Evolutionary conservation across 176 grass and related monocot species (phyloP), one percentile per base, ranked within the genome.

Genomic region (Microstegium vimineum): DNA sequence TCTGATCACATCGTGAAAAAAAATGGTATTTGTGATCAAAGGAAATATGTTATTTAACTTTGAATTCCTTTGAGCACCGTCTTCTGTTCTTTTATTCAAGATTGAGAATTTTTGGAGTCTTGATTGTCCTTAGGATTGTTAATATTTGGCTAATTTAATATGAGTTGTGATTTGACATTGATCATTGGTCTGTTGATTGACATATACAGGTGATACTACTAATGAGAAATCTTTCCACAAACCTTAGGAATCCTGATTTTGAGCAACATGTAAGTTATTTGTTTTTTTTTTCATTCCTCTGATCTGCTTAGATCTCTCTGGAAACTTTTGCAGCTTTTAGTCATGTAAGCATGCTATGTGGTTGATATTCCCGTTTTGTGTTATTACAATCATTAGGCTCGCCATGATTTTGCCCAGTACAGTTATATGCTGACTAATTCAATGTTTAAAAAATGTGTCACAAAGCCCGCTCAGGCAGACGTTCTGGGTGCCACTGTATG

Each of bases 221-320:
- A 31, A 99, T 99, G 97, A 87, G 77, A 82, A 99, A 99, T 82
- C 76, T 99, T 76, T 90, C 97, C 1, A 73, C 86, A 62, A 99
- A 99, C 79, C 86, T 99, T 69, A 94, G 80, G 28, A 96, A 83
- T 79, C 93, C 97, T 37, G 85, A 92, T 34, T 96, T 99, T 69
- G 91, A 96, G 71, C 42, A 88, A 63, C 91, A 99, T 86, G 97
- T 99, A 93, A 87, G 91, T 68, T 70, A 40, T 23, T 80, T 32
- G 77, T 17, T 71, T 63, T 73, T 71, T 63, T 73, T 14, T 70
- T 47, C 4, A 74, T 27, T 73, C 22, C 37, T 69, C 30, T 70
- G 11, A 34, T 37, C 33, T 25, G 22, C 25, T 36, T 23, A 71
- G 9, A n/a, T 82, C 23, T 70, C 49, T 85, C 12, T 33, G 14